These are phyloP conservation scores for Heliosperma pusillum DNA, from an alignment of 148 eudicot species.

Conservation along the genomic window DNA sequence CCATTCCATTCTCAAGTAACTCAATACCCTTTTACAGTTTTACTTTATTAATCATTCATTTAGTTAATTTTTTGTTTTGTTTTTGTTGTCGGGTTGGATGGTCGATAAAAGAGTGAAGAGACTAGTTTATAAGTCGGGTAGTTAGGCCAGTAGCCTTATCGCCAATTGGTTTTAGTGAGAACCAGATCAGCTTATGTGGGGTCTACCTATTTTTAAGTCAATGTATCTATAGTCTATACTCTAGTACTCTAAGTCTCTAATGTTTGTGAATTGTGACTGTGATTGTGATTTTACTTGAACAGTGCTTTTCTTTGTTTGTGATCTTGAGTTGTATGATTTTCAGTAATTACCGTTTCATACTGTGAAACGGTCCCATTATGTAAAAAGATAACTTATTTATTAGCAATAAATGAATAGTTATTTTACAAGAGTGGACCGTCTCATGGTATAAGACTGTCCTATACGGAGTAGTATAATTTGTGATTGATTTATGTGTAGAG, in stretches of 20 bases:
- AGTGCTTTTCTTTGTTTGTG: not conserved
- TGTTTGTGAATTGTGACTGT: not conserved
- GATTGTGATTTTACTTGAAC: not conserved
- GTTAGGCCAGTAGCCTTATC: no score
- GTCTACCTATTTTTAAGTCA: not conserved
- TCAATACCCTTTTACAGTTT: not conserved
- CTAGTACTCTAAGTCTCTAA: no score
- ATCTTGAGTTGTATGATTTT: no score
- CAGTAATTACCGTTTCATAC: no score
- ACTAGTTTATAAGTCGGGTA: not conserved
- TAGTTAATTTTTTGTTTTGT: not conserved
- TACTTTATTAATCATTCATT: not conserved
- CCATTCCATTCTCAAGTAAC: slow-evolving; percentile 14
- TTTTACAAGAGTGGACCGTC: no score
- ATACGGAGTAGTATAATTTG: no score
- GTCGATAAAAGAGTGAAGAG: not conserved
- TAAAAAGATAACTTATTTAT: no score
- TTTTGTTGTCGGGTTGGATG: not conserved
- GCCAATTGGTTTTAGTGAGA: not conserved
- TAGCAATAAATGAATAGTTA: no score
- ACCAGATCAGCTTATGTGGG: not conserved
- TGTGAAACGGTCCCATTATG: no score
- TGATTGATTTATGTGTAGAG: no score
- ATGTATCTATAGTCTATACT: not conserved
- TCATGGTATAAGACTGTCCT: no score